Percentiles rank a stretch among this genome's conserved stretches.
phyloP scores from a whole-genome alignment of 2,329 filamentous ascomycete species.

The Chrysoporthe austroafricana region DNA sequence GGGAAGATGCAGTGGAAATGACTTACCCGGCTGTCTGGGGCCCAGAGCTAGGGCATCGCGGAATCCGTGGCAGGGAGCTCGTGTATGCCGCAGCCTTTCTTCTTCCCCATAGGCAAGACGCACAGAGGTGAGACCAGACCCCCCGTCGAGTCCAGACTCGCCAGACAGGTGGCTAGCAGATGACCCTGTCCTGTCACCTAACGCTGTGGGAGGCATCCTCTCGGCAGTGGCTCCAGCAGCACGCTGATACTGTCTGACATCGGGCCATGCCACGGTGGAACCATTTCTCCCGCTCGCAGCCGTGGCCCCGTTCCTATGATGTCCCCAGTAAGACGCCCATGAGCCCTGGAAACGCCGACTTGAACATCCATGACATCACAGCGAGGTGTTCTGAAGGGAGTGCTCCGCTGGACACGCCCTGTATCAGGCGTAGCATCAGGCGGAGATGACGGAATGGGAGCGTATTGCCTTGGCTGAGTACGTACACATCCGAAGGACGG shows the following conservation, averaged over 20 bases:
- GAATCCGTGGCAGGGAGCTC: neutral
- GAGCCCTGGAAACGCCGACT: neutral
- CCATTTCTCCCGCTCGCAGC: neutral
- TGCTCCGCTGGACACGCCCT: neutral
- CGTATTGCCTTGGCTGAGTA: conserved; percentile 1
- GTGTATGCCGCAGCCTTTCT: neutral
- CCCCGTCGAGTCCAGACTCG: neutral
- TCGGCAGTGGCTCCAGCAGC: neutral
- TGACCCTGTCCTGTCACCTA: neutral
- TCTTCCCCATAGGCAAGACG: neutral
- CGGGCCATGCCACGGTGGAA: neutral
- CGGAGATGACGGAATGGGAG: conserved; percentile 5
- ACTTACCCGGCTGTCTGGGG: neutral
- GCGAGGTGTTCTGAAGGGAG: neutral
- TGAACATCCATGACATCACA: conserved; percentile 5
- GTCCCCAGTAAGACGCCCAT: neutral
- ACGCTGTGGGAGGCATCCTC: neutral
- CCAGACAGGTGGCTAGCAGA: neutral
- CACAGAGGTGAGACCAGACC: neutral
- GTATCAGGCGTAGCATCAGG: neutral
- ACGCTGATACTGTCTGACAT: neutral
- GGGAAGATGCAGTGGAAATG: neutral
- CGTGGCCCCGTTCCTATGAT: neutral
- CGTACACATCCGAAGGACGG: neutral
- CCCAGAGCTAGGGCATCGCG: no score